A percentile compares a stretch with the other conserved stretches of the same genome.
These are phyloP conservation scores for Ogataea trehaloabstinens DNA, from an alignment of 805 yeast species.

Conservation along the genomic window DNA sequence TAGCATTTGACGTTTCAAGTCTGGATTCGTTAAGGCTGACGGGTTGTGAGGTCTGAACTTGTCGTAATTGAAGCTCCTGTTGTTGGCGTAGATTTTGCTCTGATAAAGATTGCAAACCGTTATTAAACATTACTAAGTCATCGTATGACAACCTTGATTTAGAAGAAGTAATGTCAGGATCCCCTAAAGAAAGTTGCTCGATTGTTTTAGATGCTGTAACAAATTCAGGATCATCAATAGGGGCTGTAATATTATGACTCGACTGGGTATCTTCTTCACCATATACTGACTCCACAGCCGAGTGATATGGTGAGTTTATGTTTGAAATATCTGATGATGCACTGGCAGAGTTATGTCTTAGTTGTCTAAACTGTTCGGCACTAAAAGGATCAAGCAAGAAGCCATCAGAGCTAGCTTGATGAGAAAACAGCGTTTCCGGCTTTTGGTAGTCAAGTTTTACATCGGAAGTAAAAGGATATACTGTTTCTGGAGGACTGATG, in stretches of 20 bases:
- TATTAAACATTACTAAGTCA: slow-evolving; percentile 9
- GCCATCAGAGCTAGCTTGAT: slow-evolving; percentile 6
- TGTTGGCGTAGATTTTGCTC: slow-evolving; percentile 23
- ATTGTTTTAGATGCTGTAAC: slow-evolving; percentile 16
- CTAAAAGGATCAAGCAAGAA: slow-evolving; percentile 12
- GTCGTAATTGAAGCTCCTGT: slow-evolving; percentile 9
- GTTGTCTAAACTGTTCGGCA: slow-evolving; percentile 17
- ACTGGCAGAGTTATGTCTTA: slow-evolving; percentile 12
- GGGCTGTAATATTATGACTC: slow-evolving; percentile 2
- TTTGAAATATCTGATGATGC: slow-evolving; percentile 24
- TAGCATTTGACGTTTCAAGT: slow-evolving; percentile 10
- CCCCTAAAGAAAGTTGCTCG: slow-evolving; percentile 14
- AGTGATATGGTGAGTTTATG: slow-evolving; percentile 25
- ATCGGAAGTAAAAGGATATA: not conserved
- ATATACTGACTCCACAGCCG: slow-evolving; percentile 25
- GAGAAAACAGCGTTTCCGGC: slow-evolving; percentile 8
- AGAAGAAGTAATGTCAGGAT: slow-evolving; percentile 2
- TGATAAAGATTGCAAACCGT: slow-evolving; percentile 15
- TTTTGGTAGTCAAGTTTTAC: slow-evolving; percentile 4
- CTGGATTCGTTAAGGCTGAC: not conserved
- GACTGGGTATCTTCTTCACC: slow-evolving; percentile 21
- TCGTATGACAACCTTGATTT: slow-evolving; percentile 11
- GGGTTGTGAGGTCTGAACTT: slow-evolving; percentile 10
- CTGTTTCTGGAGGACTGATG: not conserved
- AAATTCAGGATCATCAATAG: slow-evolving; percentile 14